Evolutionary conservation across 2,329 filamentous ascomycete species (phyloP).

Genomic region (Pseudogymnoascus sp.): DNA sequence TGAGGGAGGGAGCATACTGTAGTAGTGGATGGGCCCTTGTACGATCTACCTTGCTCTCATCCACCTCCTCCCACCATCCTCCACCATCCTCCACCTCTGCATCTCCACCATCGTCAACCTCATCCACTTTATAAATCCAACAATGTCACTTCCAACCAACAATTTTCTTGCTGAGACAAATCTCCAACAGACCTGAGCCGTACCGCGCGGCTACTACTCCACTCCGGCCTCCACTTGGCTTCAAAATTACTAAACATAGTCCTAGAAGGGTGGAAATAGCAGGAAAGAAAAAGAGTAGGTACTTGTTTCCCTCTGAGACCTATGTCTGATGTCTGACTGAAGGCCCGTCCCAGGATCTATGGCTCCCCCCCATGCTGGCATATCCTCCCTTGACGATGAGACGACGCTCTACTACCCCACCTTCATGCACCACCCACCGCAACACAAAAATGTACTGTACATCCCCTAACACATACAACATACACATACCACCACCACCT

Average conservation of each 20-base stretch:
- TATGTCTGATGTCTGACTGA: background rate
- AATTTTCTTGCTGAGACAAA: background rate
- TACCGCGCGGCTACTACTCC: constrained; percentile 1
- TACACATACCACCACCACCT: no score
- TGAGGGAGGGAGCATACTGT: background rate
- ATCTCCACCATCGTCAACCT: background rate
- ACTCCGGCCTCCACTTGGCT: background rate
- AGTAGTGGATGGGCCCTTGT: background rate
- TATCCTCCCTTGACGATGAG: background rate
- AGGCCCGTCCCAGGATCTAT: background rate
- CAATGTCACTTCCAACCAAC: background rate
- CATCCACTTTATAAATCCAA: background rate
- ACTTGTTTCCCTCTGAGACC: background rate
- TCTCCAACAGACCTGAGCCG: background rate
- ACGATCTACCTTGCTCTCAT: background rate
- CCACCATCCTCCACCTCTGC: background rate
- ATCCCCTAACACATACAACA: background rate
- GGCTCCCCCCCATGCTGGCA: background rate
- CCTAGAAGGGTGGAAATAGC: background rate
- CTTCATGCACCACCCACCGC: background rate
- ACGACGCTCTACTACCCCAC: background rate
- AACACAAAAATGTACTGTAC: background rate
- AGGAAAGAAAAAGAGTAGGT: background rate
- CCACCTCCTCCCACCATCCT: background rate
- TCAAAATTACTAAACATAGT: background rate